Base-by-base conservation (phyloP, 257 asterid species). In the Linderniella brevidens region DNA sequence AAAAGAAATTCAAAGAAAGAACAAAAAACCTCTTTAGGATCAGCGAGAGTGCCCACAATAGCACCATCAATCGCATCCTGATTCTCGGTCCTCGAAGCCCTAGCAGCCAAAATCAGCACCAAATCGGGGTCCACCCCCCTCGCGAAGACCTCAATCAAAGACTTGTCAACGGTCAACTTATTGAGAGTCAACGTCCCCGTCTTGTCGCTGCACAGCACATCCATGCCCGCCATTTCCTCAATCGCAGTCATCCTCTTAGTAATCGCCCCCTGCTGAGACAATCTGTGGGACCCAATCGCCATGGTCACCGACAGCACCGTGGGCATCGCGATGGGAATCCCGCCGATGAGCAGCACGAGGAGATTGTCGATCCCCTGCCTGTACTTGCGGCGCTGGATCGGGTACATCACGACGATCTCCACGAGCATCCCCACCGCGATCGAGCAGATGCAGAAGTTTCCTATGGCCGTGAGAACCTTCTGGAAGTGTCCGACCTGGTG, bases 281-380 rank as follows among this genome's bases (percentile, higher is more conserved):
- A 58, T 41, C 83, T 80, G 58, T 78, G 88, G 61, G 88, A 75
- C 37, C 88, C 88, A 37, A 78, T 78, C 17, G 88, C 88, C 88
- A 78, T 78, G 32, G 88, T 78, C 46, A 78, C 88, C 5, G 88
- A 78, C 8, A 78, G 76, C 40, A 78, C 88, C 12, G 88, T 78
- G 4, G 88, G 88, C 88, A 78, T 78, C 45, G 88, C 88, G 64
- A 78, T 78, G 47, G 83, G 88, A 49, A 78, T 71, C 67, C 88
- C 88, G 49, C 88, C 83, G 50, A 78, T 78, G 63, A 78, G 83
- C 48, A 78, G 83, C 60, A 78, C 83, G 38, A 78, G 88, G 55
- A 78, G 80, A 60, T 78, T 78, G 67, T 74, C 88, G 49, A 78
- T 78, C 45, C 88, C 88, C 17, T 80, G 88, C 37, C 83, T 80